These are phyloP conservation scores for Candida chauliodis DNA, from an alignment of 805 yeast species.

Conservation along the genomic window DNA sequence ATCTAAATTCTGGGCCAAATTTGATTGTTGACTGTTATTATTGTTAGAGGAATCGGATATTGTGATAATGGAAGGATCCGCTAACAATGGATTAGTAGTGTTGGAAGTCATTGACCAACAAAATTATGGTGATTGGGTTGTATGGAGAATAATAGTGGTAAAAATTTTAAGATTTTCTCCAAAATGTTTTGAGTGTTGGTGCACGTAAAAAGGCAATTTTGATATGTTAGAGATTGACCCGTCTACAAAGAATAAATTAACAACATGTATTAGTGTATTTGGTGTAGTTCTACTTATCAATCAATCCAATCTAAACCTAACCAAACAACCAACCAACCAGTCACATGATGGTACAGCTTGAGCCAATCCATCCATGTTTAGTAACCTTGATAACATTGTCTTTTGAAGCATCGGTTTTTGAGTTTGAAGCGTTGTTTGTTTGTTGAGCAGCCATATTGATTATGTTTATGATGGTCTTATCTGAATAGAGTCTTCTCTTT, in stretches of 20 bases:
- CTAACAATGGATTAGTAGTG: not conserved
- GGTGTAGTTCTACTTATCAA: too few species aligned
- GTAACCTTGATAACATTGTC: not conserved
- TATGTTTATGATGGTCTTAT: too few species aligned
- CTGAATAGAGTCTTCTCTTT: too few species aligned
- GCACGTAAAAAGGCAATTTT: too few species aligned
- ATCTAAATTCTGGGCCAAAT: constrained; percentile 16
- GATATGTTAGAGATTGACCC: too few species aligned
- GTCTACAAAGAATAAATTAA: too few species aligned
- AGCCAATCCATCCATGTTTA: not conserved
- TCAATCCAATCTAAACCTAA: not conserved
- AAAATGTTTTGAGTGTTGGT: too few species aligned
- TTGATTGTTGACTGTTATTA: not conserved
- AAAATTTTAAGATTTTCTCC: too few species aligned
- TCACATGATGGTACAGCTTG: constrained; percentile 2
- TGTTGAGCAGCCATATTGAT: not conserved
- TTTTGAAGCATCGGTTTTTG: not conserved
- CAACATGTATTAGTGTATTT: too few species aligned
- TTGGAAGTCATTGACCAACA: not conserved
- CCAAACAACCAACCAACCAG: not conserved
- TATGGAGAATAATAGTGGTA: too few species aligned
- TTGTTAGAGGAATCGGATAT: constrained; percentile 8
- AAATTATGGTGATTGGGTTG: too few species aligned
- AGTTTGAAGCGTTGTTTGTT: not conserved
- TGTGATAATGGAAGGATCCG: constrained; percentile 26